Base-by-base conservation (phyloP, 2,329 filamentous ascomycete species). In the Lachnellula hyalina region DNA sequence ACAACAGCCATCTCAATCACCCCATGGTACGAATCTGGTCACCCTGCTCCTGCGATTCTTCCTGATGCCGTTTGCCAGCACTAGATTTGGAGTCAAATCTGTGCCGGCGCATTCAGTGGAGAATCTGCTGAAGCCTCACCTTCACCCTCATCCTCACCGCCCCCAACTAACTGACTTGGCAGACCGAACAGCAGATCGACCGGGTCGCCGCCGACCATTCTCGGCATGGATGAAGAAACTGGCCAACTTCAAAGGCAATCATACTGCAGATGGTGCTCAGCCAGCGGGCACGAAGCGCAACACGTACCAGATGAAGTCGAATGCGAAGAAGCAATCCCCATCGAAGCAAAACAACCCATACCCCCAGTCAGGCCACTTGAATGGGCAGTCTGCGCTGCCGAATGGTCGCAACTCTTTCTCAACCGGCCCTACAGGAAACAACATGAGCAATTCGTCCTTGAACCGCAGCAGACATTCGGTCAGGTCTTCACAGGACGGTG, bases 221-320 rank as follows among this genome's bases (percentile, higher is more conserved):
- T 83, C 92, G 47, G 89, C 86, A 63, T 95, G 93, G 88, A 90
- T 99, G 77, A 96, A 92, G 78, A 92, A 92, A 68, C 82, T 97
- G 54, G 86, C 91, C 58, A 93, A 87, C 70, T 86, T 96, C 73
- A 96, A 96, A 72, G 71, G 68, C 53, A 79, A 76, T 53, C 85
- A 85, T 4, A 87, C 85, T 34, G 79, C 83, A 57, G 77, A 77
- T 42, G 56, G 67, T 63, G 72, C 65, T 55, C 71, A 68, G 66
- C 72, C 68, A 60, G 72, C 66, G 56, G 66, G 70, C 46, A 61
- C 63, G 36, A 79, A 78, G 63, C 71, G 72, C 51, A 72, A 73
- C 59, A 65, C 66, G 50, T 63, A 68, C 41, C 70, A 76, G 51
- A 73, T 71, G 50, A 77, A 75, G 61, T 66, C 70, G 32, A 61